A percentile compares a stretch with the other conserved stretches of the same genome.
Evolutionary conservation across 73 alveolate species (phyloP).

Genomic region (Tetrahymena borealis): DNA sequence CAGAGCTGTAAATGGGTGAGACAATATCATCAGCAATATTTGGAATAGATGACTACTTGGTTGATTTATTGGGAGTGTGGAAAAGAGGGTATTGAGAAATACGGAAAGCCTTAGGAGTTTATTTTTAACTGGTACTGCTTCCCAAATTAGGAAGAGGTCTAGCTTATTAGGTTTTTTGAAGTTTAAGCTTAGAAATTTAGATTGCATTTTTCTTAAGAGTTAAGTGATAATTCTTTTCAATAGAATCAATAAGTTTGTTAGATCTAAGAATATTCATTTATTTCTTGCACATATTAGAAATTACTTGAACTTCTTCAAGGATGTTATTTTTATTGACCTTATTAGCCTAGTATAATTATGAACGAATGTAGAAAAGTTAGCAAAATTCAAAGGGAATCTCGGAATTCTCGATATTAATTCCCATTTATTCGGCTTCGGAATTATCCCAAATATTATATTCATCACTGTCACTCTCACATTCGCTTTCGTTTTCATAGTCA

Average conservation of each 20-base stretch:
- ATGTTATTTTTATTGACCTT: background rate
- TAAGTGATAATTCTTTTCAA: background rate
- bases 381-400: background rate
- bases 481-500: background rate
- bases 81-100: background rate
- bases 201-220: background rate
- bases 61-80: background rate
- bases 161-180: background rate
- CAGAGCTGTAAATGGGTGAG: background rate
- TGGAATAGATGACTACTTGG: background rate
- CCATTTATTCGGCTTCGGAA: background rate
- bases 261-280: background rate
- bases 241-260: background rate
- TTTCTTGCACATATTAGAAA: background rate
- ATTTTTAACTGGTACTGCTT: background rate
- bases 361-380: background rate
- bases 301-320: background rate
- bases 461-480: background rate
- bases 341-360: background rate
- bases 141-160: background rate
- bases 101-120: background rate
- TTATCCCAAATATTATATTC: background rate
- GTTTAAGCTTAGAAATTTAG: background rate
- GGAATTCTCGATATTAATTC: background rate
- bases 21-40: background rate